Base-by-base conservation (phyloP, 2,329 filamentous ascomycete genomes). In the Grosmannia serpens region DNA sequence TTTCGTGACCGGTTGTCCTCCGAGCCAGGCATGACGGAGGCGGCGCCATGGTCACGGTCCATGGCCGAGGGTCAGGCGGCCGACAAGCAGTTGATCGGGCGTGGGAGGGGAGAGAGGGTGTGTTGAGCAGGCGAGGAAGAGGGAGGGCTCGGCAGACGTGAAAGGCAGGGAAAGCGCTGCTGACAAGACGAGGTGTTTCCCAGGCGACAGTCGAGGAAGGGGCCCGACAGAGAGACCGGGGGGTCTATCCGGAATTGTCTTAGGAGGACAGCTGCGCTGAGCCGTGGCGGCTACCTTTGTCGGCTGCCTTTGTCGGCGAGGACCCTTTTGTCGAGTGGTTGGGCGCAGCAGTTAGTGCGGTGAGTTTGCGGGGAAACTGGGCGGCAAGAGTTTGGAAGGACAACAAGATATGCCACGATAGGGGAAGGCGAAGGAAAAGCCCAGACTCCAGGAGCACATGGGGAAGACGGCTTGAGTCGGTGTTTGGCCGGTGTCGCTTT, bases 1-100 rank as follows among this genome's bases (percentile, higher is more conserved):
- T 77, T 73, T 68, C 73, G 76, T 41, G 76, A 75, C 61, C 53
- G 57, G 44, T 15, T 26, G 15, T 62, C 60, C 26, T 64, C 62
- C 4, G 56, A 15, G 29, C 52, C 60, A 31, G 56, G 58, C 46
- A 38, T 41, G 15, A 58, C 44, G 7, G 59, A 46, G 33, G 55
- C 24, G 47, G 49, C 15, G 58, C 54, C 62, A 59, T 59, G 56
- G 46, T 59, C 58, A 38, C 61, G 59, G 29, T 63, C 59, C 61
- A 64, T 63, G 41, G 55, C 56, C 41, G 35, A 35, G 31, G 29
- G 20, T 11, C 20, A 20, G 33, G 26, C n/a, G 46, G 24, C 7
- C 13, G 13, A 15, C 27, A n/a, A 24, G n/a, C 49, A 15, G 49
- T 52, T 27, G 26, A 33, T n/a, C 17, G 9, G 29, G 24, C 9